Conservation (phyloP, 345 rosid genomes). For the Salix caprea region DNA sequence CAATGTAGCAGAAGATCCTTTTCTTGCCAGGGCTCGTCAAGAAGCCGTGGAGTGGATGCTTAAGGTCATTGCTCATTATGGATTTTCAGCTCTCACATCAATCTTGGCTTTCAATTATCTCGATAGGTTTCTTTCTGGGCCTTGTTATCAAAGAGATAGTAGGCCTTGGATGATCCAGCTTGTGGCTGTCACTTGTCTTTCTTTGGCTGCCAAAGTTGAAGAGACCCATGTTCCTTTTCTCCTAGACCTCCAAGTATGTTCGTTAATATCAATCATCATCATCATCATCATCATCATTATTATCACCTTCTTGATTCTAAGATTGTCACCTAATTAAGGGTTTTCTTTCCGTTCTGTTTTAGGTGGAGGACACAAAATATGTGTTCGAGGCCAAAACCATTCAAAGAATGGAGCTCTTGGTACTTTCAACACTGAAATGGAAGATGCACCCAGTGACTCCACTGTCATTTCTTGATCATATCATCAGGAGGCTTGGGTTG, state of each 20-base stretch:
- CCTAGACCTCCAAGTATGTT: conserved; percentile 29
- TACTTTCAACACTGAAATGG: conserved; percentile 31
- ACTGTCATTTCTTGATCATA: conserved; percentile 29
- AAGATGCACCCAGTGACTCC: conserved; percentile 38
- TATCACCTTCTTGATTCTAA: not conserved
- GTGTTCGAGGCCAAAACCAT: conserved; percentile 29
- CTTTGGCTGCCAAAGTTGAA: conserved; percentile 36
- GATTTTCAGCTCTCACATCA: conserved; percentile 25
- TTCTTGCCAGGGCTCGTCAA: conserved; percentile 11
- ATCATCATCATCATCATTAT: not conserved
- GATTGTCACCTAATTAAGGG: not conserved
- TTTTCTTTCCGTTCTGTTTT: not conserved
- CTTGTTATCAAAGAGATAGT: conserved; percentile 14
- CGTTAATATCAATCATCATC: not conserved
- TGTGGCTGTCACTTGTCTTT: conserved; percentile 32
- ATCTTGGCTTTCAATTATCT: conserved; percentile 24
- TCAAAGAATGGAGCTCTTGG: conserved; percentile 36
- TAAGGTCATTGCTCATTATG: conserved; percentile 18
- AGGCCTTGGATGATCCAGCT: conserved; percentile 36
- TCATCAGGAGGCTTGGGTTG: conserved; percentile 26
- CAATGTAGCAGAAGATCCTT: conserved; percentile 7
- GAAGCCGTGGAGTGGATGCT: conserved; percentile 29
- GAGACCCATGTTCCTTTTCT: conserved; percentile 31
- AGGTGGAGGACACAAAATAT: conserved; percentile 26
- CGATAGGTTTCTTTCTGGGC: conserved; percentile 21